Conservation (phyloP, 108 stramenopile genomes). For the Conticribra guillardii region DNA sequence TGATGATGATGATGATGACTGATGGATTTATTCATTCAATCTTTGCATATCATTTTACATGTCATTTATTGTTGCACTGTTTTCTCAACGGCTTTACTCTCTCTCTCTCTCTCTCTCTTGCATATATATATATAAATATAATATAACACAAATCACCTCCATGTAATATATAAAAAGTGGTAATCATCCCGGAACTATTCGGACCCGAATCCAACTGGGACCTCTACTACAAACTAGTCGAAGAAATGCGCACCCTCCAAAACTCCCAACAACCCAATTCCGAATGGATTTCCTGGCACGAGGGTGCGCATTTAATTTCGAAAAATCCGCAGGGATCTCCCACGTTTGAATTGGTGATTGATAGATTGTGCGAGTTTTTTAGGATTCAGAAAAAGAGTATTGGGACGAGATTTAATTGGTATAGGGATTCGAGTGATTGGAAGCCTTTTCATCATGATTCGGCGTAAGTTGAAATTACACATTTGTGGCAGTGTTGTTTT, state of each 20-base stretch:
- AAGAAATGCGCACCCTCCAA: slow-evolving; percentile 75
- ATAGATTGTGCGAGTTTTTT: slow-evolving; percentile 78
- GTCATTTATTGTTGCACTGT: too few relatives aligned
- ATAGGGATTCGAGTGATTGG: slow-evolving; percentile 83
- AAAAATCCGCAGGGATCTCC: slow-evolving; percentile 68
- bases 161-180: slow-evolving; percentile 27
- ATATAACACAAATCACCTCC: not conserved
- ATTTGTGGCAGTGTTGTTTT: slow-evolving; percentile 13
- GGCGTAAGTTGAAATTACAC: slow-evolving; percentile 44
- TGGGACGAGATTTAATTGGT: slow-evolving; percentile 89
- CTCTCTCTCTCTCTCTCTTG: too few relatives aligned
- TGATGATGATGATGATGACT: too few relatives aligned
- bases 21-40: too few relatives aligned
- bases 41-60: not conserved
- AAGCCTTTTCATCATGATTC: slow-evolving; percentile 93
- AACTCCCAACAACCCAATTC: slow-evolving; percentile 25
- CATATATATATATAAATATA: too few relatives aligned
- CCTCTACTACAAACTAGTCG: slow-evolving; percentile 76
- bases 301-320: slow-evolving; percentile 84
- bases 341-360: slow-evolving; percentile 67
- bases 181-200: slow-evolving; percentile 90
- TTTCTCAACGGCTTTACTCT: too few relatives aligned
- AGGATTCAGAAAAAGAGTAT: slow-evolving; percentile 49
- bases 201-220: slow-evolving; percentile 73
- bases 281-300: slow-evolving; percentile 86